These are phyloP conservation scores for Leishmania turanica DNA, from an alignment of 208 protist species.

Conservation along the genomic window DNA sequence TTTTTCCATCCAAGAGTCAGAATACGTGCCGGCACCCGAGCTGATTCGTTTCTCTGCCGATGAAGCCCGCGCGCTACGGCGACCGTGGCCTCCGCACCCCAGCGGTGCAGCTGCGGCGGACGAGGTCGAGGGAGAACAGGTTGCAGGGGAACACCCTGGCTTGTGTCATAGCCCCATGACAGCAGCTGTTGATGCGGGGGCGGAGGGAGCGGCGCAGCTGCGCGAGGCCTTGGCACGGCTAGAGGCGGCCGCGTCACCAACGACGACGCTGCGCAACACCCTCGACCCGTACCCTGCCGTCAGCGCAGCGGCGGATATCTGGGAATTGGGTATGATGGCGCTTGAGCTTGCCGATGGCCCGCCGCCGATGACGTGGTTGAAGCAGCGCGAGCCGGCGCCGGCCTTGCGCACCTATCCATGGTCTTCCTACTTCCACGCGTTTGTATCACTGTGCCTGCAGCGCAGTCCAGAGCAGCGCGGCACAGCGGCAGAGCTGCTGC, in stretches of 20 bases:
- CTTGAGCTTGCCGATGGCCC: conserved; percentile 68
- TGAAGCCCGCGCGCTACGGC: conserved; percentile 22
- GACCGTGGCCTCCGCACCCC: conserved; percentile 20
- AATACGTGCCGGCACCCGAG: conserved; percentile 36
- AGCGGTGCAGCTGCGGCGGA: background rate
- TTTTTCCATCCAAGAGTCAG: conserved; percentile 29
- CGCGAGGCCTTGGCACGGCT: conserved; percentile 13
- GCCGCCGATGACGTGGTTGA: conserved; percentile 41
- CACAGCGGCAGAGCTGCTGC: conserved; percentile 59
- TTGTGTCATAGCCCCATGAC: background rate
- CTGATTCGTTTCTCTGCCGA: conserved; percentile 18
- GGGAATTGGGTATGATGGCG: conserved; percentile 76
- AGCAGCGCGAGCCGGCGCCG: conserved; percentile 43
- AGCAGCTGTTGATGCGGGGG: background rate
- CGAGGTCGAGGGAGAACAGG: background rate
- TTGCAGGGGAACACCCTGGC: background rate
- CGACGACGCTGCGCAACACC: conserved; percentile 30
- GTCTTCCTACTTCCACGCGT: conserved; percentile 56
- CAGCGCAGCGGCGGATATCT: conserved; percentile 56
- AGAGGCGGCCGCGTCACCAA: conserved; percentile 5
- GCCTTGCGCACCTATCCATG: conserved; percentile 40
- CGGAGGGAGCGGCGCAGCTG: conserved; percentile 3
- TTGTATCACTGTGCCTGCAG: conserved; percentile 67
- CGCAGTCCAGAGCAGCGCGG: conserved; percentile 47
- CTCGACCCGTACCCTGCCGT: conserved; percentile 26